Evolutionary conservation across 441 rosid species (phyloP), one percentile per base, ranked within the genome.

Genomic region (Jatropha multifida): DNA sequence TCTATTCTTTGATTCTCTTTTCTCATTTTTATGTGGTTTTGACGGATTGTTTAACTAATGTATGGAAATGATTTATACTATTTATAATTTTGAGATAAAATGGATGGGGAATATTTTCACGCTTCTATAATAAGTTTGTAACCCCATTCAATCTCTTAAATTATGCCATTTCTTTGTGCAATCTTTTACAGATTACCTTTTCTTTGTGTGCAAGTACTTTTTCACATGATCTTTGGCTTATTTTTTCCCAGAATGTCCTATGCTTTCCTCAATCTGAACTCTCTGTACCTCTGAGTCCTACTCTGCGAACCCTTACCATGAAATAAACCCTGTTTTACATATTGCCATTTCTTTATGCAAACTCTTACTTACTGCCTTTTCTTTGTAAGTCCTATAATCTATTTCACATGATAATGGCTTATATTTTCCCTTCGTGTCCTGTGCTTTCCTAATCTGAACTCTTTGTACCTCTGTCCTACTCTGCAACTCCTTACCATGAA

Each of bases 11-110:
- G 2, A 11, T 15, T 20, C 8, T 49, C n/a, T 62, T 7, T 32
- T 73, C n/a, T 49, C 17, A 52, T 40, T 64, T 65, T 13, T 73
- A n/a, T 73, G 20, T 51, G 70, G 23, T 18, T 51, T 38, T 46
- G 20, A 32, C 13, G 60, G 49, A 48, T 49, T 13, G 49, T 49
- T n/a, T 12, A 2, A 38, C 23, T 51, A 48, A n/a, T n/a, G 14
- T 51, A n/a, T 63, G 61, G 41, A 20, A 32, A 1, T 32, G 32
- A 32, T 2, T 32, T 12, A 37, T 18, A 49, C 3, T 52, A 32
- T 73, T 7, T 8, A 49, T 63, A 27, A 18, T 2, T 18, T 32
- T 10, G 1, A 62, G 49, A 13, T 27, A 37, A 62, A 26, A 27
- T 46, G 37, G 59, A 52, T n/a, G 44, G 38, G 23, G 15, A 10